Base-by-base conservation (phyloP, 2,329 filamentous ascomycete species). In the Teratosphaeria destructans region DNA sequence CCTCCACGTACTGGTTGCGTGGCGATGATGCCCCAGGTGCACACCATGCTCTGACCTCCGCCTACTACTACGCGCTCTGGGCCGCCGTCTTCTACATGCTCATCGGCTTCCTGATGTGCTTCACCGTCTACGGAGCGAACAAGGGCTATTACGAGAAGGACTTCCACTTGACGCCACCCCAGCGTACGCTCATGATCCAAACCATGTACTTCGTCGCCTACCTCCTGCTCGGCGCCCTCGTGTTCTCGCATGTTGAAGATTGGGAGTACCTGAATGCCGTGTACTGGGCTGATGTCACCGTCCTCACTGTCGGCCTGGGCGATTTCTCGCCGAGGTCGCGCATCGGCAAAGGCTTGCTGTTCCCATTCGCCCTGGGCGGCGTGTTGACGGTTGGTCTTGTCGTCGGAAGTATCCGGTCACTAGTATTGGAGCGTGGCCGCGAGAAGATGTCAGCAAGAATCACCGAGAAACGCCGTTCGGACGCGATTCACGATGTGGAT, bases 31-130 rank as follows among this genome's bases (percentile, higher is more conserved):
- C 58, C 11, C 67, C 67, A 7, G 55, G 58, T 3, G 60, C 58
- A 3, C 61, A 60, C 11, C 78, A 79, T 63, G 76, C 80, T 1
- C 70, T 85, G 27, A 79, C 79, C 0, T 79, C 82, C 64, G 80
- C 81, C 6, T 85, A 79, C 67, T 85, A 85, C 67, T 85, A 84
- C 63, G 82, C 76, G 1, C 79, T 83, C 57, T 81, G 83, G 59
- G 83, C 83, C 4, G 80, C 82, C 2, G 76, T 68, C 0, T 67
- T 84, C 3, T 85, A 85, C 65, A 80, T 82, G 60, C 74, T 83
- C 57, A 78, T 85, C 47, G 76, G 80, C 0, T 75, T 75, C 2
- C 68, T 85, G 8, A 79, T 85, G 77, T 73, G 78, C 34, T 64
- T 82, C 8, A 85, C 82, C 0, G 79, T 82, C 0, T 78, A 77